Percentiles rank a stretch among this genome's conserved stretches.
phyloP scores from a whole-genome alignment of 345 rosid species.

The Populus pruinosa region DNA sequence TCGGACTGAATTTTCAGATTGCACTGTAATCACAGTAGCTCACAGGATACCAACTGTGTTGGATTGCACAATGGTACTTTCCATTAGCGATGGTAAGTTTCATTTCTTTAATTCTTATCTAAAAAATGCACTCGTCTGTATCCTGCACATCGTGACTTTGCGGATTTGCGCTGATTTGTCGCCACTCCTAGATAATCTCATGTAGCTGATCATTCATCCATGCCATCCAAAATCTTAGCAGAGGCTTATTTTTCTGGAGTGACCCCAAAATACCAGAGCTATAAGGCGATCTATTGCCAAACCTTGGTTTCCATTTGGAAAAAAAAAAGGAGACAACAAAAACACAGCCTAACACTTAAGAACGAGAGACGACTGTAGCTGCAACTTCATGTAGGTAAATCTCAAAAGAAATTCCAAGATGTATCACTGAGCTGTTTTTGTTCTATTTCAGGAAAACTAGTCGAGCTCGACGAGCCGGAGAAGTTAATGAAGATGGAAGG shows the following conservation, averaged over 20 bases:
- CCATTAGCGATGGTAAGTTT: constrained; percentile 74
- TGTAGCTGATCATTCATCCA: too few species aligned
- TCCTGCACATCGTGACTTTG: not conserved
- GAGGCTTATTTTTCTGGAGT: too few species aligned
- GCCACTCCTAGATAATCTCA: not conserved
- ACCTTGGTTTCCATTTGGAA: too few species aligned
- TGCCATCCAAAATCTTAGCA: too few species aligned
- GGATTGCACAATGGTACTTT: constrained; percentile 95
- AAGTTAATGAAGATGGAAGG: constrained; percentile 60
- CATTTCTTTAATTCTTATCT: not conserved
- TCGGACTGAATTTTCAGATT: constrained; percentile 65
- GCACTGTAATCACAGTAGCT: constrained; percentile 87
- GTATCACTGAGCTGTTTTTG: not conserved
- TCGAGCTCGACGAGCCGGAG: constrained; percentile 77
- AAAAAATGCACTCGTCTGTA: not conserved
- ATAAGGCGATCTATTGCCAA: too few species aligned
- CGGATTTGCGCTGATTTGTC: not conserved
- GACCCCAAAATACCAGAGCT: too few species aligned
- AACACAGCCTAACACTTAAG: not conserved
- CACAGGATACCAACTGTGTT: constrained; percentile 94
- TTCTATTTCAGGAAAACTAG: constrained; percentile 50
- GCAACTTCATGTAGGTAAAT: not conserved
- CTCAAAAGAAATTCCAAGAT: not conserved
- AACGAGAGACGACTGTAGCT: not conserved
- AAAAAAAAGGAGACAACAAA: too few species aligned